Base-by-base conservation (phyloP, 1,139 yeast genomes). In the Candida sanyaensis region DNA sequence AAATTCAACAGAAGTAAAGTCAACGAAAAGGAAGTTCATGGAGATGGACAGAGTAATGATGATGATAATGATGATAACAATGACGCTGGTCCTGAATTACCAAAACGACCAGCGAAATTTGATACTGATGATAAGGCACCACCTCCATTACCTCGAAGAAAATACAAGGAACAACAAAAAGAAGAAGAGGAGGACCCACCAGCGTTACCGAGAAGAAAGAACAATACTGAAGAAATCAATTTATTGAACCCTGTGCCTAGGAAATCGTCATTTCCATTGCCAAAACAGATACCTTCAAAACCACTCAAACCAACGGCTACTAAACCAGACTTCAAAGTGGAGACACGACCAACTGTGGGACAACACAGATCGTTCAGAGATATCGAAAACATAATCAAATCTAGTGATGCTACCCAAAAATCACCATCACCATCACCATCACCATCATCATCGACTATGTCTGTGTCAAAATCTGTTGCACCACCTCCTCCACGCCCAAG, bases 241-340 rank as follows among this genome's bases (percentile, higher is more conserved):
- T 52, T 66, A 40, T 39, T 63, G 13, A 54, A 55, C 10, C 69
- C 69, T 0, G 60, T 62, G 4, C 60, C 60, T 2, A 46, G 53
- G 45, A 55, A 54, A 28, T 26, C 47, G 5, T 34, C 47, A 23
- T 31, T 45, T 7, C 46, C 40, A n/a, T 30, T 43, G 7, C 47
- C 45, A 0, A 45, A 38, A 2, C 17, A 31, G 12, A n/a, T 23
- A 11, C 34, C 34, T 31, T 6, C 34, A 11, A 46, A 40, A 26
- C 36, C 44, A 5, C 11, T 10, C 1, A 36, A 39, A 23, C 36
- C 37, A 10, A 36, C 10, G n/a, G n/a, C 26, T 12, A 11, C 13
- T 11, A 24, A 13, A 4, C 24, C 37, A 6, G 43, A 42, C 13
- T 30, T 43, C 21, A 26, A 37, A 13, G 9, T 41, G 4, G 21